phyloP scores from a whole-genome alignment of 1,284 basidiomycete genomes.

The Sporisorium scitamineum region DNA sequence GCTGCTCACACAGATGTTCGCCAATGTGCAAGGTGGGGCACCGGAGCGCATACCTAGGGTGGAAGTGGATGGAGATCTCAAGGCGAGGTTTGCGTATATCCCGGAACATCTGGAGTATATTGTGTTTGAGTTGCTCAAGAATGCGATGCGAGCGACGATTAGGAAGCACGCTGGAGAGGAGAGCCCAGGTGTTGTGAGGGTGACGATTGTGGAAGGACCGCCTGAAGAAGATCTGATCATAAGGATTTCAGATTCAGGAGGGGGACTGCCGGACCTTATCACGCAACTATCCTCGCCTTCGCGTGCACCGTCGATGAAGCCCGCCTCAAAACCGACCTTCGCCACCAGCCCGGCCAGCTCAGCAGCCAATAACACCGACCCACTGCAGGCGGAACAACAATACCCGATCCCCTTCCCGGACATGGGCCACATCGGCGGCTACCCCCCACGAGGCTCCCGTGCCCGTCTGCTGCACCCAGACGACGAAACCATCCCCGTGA shows the following conservation, averaged over 20 bases:
- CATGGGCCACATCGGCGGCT: slow-evolving; percentile 39
- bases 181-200: slow-evolving; percentile 34
- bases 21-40: slow-evolving; percentile 72
- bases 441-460: slow-evolving; percentile 35
- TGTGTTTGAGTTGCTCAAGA: slow-evolving; percentile 87
- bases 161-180: slow-evolving; percentile 35
- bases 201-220: slow-evolving; percentile 66
- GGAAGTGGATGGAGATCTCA: slow-evolving; percentile 79
- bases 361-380: background rate
- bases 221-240: slow-evolving; percentile 66
- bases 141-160: slow-evolving; percentile 72
- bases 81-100: slow-evolving; percentile 84
- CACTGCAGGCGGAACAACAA: slow-evolving; percentile 11
- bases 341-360: background rate
- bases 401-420: slow-evolving; percentile 51
- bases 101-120: slow-evolving; percentile 88
- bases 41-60: slow-evolving; percentile 75
- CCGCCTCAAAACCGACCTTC: background rate
- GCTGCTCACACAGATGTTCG: slow-evolving; percentile 77
- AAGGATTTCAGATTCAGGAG: slow-evolving; percentile 58
- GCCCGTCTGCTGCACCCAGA: slow-evolving; percentile 28
- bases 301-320: background rate
- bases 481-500: slow-evolving; percentile 25
- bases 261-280: slow-evolving; percentile 55
- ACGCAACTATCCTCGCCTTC: slow-evolving; percentile 24